A percentile compares a stretch with the other conserved stretches of the same genome.
Evolutionary conservation across 495 filamentous ascomycete genomes (phyloP).

Genomic region (Penicillium mononematosum): DNA sequence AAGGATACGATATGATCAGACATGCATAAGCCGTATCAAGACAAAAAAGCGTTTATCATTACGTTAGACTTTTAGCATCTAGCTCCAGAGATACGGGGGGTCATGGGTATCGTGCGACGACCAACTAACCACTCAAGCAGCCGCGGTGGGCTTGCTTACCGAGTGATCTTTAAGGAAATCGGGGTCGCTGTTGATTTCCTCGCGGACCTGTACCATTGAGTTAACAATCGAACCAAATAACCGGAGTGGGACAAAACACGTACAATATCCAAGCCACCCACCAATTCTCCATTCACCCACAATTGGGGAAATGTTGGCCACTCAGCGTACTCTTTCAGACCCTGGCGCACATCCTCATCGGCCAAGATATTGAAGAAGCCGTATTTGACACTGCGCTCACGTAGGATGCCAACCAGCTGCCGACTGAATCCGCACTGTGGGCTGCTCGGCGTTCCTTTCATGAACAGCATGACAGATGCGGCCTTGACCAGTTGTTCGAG

Average conservation of each 20-base stretch:
- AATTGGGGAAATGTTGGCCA: conserved; percentile 97
- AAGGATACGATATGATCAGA: background rate
- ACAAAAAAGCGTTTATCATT: conserved; percentile 26
- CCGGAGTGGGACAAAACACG: conserved; percentile 37
- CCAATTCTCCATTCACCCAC: conserved; percentile 76
- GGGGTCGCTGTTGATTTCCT: conserved; percentile 66
- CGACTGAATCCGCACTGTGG: conserved; percentile 95
- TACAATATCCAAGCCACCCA: conserved; percentile 96
- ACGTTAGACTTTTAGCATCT: conserved; percentile 20
- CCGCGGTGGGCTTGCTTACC: conserved; percentile 37
- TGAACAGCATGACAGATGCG: conserved; percentile 95
- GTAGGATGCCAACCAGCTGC: conserved; percentile 78
- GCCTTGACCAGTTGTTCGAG: conserved; percentile 83
- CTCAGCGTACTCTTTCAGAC: conserved; percentile 89
- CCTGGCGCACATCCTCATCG: conserved; percentile 95
- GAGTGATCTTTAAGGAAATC: conserved; percentile 74
- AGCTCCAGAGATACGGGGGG: conserved; percentile 8
- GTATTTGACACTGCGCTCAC: conserved; percentile 88
- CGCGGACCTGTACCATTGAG: conserved; percentile 64
- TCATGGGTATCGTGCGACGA: conserved; percentile 28
- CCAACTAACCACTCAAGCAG: conserved; percentile 9
- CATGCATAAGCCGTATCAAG: conserved; percentile 10
- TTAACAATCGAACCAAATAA: conserved; percentile 18
- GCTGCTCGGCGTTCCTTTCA: conserved; percentile 75
- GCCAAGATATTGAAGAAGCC: conserved; percentile 99